phyloP scores from a whole-genome alignment of 2,329 filamentous ascomycete species.

The Boeremia lycopersici region DNA sequence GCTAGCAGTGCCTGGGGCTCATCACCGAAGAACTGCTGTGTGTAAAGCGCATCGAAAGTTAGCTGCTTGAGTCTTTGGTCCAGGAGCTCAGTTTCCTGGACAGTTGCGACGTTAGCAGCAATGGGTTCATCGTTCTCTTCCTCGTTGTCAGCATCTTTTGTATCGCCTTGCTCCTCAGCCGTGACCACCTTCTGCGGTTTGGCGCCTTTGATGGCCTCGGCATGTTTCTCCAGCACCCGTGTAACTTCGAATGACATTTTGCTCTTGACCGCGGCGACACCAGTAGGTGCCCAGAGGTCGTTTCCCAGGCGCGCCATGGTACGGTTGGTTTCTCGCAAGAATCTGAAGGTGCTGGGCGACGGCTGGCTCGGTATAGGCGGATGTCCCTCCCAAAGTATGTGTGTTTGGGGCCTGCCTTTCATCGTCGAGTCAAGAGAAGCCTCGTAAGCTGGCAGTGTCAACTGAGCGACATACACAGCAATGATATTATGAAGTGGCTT shows the following conservation, averaged over 20 bases:
- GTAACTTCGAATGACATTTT: slow-evolving; percentile 59
- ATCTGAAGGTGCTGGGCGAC: slow-evolving; percentile 73
- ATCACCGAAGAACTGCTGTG: slow-evolving; percentile 38
- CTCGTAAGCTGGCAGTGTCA: slow-evolving; percentile 52
- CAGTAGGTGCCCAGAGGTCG: slow-evolving; percentile 80
- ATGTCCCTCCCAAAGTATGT: slow-evolving; percentile 79
- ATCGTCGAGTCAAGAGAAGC: slow-evolving; percentile 53
- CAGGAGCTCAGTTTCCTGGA: slow-evolving; percentile 19
- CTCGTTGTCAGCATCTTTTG: not conserved
- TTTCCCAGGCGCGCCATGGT: slow-evolving; percentile 73
- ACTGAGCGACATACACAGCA: slow-evolving; percentile 58
- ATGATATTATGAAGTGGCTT: slow-evolving; percentile 69
- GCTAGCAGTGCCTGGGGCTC: slow-evolving; percentile 33
- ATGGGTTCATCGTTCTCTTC: slow-evolving; percentile 16
- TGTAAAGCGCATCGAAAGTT: slow-evolving; percentile 52
- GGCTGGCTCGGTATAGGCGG: slow-evolving; percentile 79
- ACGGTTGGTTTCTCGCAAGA: slow-evolving; percentile 68
- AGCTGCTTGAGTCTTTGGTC: slow-evolving; percentile 46
- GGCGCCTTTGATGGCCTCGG: slow-evolving; percentile 22
- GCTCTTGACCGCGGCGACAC: slow-evolving; percentile 68
- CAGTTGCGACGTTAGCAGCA: slow-evolving; percentile 16
- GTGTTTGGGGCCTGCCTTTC: slow-evolving; percentile 62
- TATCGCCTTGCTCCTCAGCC: not conserved
- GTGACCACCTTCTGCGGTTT: not conserved
- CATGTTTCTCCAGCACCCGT: slow-evolving; percentile 45